Evolutionary conservation across 371 early-diverging fungal species (phyloP), one percentile per base, ranked within the genome.

Genomic region (Catenaria anguillulae): DNA sequence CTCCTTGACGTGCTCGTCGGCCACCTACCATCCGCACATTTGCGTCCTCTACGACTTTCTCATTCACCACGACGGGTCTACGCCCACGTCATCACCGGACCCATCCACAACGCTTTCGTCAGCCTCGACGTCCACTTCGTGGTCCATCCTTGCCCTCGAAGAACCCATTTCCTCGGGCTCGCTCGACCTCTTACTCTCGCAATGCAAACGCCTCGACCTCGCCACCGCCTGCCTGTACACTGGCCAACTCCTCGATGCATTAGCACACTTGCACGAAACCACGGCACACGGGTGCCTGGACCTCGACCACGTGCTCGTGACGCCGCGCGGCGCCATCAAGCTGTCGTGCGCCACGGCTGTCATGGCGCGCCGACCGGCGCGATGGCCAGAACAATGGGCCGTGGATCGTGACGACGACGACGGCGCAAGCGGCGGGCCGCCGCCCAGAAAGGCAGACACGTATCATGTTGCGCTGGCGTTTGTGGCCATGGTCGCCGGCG

Each of bases 1-100:
- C 15, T 15, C 52, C 6, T 15, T 50, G 29, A 50, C 52, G 29
- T 50, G 52, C 52, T 29, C 52, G 15, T 29, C 29, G 52, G 52
- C 52, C 52, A 50, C 52, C 5, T 26, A 15, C 52, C 52, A 50
- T 6, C 52, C 52, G 52, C 52, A 50, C 52, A 50, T 50, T 12
- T 50, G 52, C 52, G 23, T 23, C 26, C 29, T 50, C 29, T 50
- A 50, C 52, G 52, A 50, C 31, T 50, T 50, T 29, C 19, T 50
- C 15, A 8, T 50, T 8, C 52, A 50, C 52, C 52, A 50, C 52
- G 52, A 50, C 1, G n/a, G n/a, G n/a, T n/a, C n/a, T n/a, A n/a
- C n/a, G n/a, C n/a, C n/a, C n/a, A n/a, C n/a, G n/a, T n/a, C n/a
- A n/a, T n/a, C n/a, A n/a, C n/a, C n/a, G n/a, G n/a, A n/a, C n/a